Conservation (phyloP, 306 rosid genomes). For the Dryas alaskensis region DNA sequence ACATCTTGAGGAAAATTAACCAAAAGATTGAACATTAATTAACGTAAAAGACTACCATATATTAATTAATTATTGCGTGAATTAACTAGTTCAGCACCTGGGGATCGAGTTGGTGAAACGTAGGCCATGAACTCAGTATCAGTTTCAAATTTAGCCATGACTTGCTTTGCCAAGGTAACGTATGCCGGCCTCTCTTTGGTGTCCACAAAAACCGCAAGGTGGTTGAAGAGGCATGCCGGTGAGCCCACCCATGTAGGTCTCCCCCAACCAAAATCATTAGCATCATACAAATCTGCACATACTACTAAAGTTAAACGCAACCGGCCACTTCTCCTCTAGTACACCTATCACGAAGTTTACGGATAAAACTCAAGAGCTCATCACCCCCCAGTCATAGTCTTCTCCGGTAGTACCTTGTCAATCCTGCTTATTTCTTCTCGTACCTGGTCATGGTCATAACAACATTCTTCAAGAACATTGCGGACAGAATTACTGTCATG, state of each 20-base stretch:
- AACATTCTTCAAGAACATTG: no score
- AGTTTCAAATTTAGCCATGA: conserved; percentile 46
- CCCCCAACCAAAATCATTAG: conserved; percentile 46
- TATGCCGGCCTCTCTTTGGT: conserved; percentile 40
- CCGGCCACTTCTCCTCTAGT: background rate
- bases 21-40: no score
- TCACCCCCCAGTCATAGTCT: conserved; percentile 1
- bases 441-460: background rate
- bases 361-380: no score
- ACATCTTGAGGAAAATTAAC: no score
- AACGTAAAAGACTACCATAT: no score
- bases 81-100: background rate
- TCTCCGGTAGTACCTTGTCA: background rate
- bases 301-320: conserved; percentile 1
- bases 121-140: conserved; percentile 34
- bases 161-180: conserved; percentile 42
- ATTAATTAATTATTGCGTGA: no score
- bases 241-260: conserved; percentile 51
- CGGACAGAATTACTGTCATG: background rate
- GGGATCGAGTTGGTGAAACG: background rate
- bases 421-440: conserved; percentile 20
- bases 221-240: conserved; percentile 38
- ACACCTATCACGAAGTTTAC: background rate
- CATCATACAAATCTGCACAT: conserved; percentile 21
- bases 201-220: conserved; percentile 46